Evolutionary conservation across 768 basidiomycete species (phyloP), one percentile per base, ranked within the genome.

Genomic region (Serendipita sp.): DNA sequence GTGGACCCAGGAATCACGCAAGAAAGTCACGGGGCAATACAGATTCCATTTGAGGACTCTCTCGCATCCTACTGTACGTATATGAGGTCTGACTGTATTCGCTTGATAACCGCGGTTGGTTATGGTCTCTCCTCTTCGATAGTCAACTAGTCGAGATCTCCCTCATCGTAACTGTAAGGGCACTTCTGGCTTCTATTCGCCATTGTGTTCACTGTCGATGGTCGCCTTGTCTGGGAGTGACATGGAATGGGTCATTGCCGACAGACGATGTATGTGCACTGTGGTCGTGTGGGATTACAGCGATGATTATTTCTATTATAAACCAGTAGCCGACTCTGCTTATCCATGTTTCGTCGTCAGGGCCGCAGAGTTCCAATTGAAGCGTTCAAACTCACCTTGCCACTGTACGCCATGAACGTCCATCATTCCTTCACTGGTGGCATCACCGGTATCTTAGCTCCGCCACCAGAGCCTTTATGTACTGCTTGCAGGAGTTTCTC

Each of bases 391-490:
- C 40, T 40, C 48, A 52, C 48, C 31, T 8, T 8, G 18, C 48
- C 31, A 52, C 48, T 52, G 18, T 33, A 52, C 48, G 5, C 27
- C 27, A 60, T 10, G 29, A 27, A 10, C 16, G 31, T 31, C 31
- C 16, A 37, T 31, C 55, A 60, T 60, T 60, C 55, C 33, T 27
- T 60, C 10, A 29, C 55, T 60, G 55, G 55, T 34, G 55, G 55
- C 36, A 33, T 31, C 55, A 31, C 36, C 29, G 55, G 55, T 36
- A 60, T 4, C 27, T 34, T 31, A 33, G 55, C 55, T 60, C 55
- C 55, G 31, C 55, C 55, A 37, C 55, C 55, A 60, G 55, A 60
- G 36, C 55, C 55, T 37, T 60, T 60, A 29, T 60, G 55, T 37
- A n/a, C 29, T 33, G 55, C 55, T n/a, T 29, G 55, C 16, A 27